Conservation (phyloP, 768 basidiomycete species). For the Boletus patriciae region DNA sequence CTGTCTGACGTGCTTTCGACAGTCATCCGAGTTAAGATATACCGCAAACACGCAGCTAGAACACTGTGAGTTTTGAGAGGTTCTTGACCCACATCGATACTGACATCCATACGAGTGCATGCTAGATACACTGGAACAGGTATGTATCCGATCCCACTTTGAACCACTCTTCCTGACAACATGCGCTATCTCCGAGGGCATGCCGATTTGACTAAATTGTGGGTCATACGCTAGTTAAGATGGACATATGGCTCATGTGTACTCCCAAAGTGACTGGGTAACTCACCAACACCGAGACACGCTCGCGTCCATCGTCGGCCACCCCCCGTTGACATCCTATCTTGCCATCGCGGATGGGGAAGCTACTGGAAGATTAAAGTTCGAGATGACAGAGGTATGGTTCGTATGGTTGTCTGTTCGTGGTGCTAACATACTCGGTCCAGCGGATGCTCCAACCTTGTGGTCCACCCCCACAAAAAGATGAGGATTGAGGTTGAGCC, state of each 20-base stretch:
- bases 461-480: slow-evolving; percentile 87
- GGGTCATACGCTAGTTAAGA: slow-evolving; percentile 32
- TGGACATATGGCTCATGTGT: slow-evolving; percentile 13
- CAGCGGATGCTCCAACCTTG: slow-evolving; percentile 95
- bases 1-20: slow-evolving; percentile 2
- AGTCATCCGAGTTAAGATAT: slow-evolving; percentile 92
- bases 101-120: slow-evolving; percentile 60
- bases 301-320: slow-evolving; percentile 89
- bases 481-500: slow-evolving; percentile 56
- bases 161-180: slow-evolving; percentile 10
- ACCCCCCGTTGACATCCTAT: slow-evolving; percentile 81
- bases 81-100: neutral
- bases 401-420: neutral
- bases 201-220: slow-evolving; percentile 97
- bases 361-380: slow-evolving; percentile 81
- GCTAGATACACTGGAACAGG: slow-evolving; percentile 96
- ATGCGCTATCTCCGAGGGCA: slow-evolving; percentile 57
- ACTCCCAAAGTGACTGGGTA: slow-evolving; percentile 79
- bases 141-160: slow-evolving; percentile 37
- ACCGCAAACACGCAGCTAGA: slow-evolving; percentile 96
- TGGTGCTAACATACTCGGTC: slow-evolving; percentile 25
- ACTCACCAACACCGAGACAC: slow-evolving; percentile 98
- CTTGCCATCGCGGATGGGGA: slow-evolving; percentile 94
- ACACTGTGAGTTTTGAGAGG: slow-evolving; percentile 62
- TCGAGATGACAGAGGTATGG: slow-evolving; percentile 92